Base-by-base conservation (phyloP, 2,329 filamentous ascomycete genomes). In the Aspergillus pseudoglaucus region DNA sequence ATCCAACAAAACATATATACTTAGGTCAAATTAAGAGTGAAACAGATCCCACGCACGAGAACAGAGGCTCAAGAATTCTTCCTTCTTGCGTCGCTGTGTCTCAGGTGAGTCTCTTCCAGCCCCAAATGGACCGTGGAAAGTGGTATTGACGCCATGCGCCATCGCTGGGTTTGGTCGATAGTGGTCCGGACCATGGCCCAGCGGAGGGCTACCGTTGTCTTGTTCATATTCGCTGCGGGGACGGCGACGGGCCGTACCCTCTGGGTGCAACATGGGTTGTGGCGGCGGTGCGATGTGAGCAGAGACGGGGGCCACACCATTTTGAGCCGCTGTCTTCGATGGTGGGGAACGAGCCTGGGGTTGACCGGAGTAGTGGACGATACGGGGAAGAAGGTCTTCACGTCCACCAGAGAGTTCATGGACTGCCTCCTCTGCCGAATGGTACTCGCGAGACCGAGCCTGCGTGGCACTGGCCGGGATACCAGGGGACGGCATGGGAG, bases 11-110 rank as follows among this genome's bases (percentile, higher is more conserved):
- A 12, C 25, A 30, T 30, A 30, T 30, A 10, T 30, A 30, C 25
- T 30, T 10, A 30, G 25, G 6, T 17, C 39, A 20, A 3, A 2
- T 81, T 73, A 96, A 53, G 90, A 95, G 74, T 97, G 93, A 70
- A 97, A 95, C 23, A 98, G 71, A 72, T 98, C 93, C 93, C 93
- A 98, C 7, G 93, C 93, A 61, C 88, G 79, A 57, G 88, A 83
- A 66, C 91, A 96, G 44, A 97, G 74, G 47, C 80, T 76, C 54
- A 98, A 75, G 63, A 98, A 98, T 66, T 95, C 89, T 39, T 95
- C 90, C 65, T 90, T 90, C 81, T 97, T 97, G 62, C 81, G 84
- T 59, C 82, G 79, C 66, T 88, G 85, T 5, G 84, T 88, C 59
- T 93, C 90, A 6, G 88, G 89, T 56, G 83, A 90, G 62, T 93